Evolutionary conservation across 2,329 filamentous ascomycete genomes (phyloP), one percentile per base, ranked within the genome.

Genomic region (Botrytis hyacinthi): DNA sequence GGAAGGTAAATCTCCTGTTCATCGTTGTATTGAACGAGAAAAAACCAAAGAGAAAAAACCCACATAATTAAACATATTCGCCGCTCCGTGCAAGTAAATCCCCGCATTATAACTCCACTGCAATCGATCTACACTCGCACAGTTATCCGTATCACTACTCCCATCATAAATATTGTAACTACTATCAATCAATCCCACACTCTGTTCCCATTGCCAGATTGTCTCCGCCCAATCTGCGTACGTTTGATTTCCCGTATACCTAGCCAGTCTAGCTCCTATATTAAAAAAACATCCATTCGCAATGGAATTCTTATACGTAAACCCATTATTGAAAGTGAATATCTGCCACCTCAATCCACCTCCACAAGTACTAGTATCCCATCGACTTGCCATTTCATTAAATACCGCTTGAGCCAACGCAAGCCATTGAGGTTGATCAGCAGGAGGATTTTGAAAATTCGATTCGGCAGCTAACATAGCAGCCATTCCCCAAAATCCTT

Each of bases 341-440:
- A 97, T 94, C 83, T 97, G 94, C 93, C 93, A 95, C 74, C 92
- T 87, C 63, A 96, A 81, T 9, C 93, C 93, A 51, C 93, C 93
- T 26, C 85, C 85, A 78, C 93, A 97, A 71, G 88, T 84, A 0
- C 85, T 81, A 0, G 82, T 84, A 75, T 95, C 92, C 93, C 92
- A 96, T 61, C 92, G 87, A 32, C 85, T 84, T 3, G 88, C 89
- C 79, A 95, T 92, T 7, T 89, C 91, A 81, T 96, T 93, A 84
- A 95, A 96, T 46, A 94, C 92, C 65, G 91, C 92, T 80, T 94
- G 90, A 3, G 91, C 92, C 12, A 96, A 86, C 6, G 90, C 88
- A 6, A 93, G 85, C 89, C 91, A 93, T 77, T 88, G 85, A 0
- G 90, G 90, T 76, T 89, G 76, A 72, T 85, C 84, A 0, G 78